Evolutionary conservation across 108 stramenopile genomes (phyloP).

Genomic region (Skeletonema grethae): DNA sequence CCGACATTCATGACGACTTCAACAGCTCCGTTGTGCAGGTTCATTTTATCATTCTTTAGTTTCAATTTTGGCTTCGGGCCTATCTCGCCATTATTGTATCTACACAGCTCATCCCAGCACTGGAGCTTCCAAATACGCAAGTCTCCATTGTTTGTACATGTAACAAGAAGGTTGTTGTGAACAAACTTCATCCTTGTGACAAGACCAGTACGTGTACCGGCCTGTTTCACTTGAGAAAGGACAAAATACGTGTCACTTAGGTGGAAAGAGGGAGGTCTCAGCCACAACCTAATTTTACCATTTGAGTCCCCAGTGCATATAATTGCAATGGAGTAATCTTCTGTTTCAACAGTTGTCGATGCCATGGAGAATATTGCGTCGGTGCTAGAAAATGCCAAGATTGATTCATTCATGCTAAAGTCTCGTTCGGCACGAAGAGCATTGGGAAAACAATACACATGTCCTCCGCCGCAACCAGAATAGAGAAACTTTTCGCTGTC

Average conservation of each 20-base stretch:
- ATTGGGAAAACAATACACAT: slow-evolving; percentile 31
- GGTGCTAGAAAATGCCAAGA: slow-evolving; percentile 26
- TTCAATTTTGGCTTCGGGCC: slow-evolving; percentile 22
- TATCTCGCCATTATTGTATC: slow-evolving; percentile 7
- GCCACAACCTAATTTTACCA: slow-evolving; percentile 34
- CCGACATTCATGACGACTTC: slow-evolving; percentile 31
- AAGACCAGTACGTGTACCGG: slow-evolving; percentile 21
- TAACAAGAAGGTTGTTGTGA: slow-evolving; percentile 26
- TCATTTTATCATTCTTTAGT: slow-evolving; percentile 24
- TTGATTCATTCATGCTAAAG: slow-evolving; percentile 25
- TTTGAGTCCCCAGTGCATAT: slow-evolving; percentile 33
- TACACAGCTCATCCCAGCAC: not conserved
- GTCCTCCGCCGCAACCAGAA: slow-evolving; percentile 25
- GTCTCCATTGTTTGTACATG: slow-evolving; percentile 39
- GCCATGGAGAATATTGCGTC: slow-evolving; percentile 34
- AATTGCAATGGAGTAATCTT: slow-evolving; percentile 7
- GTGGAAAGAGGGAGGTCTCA: not conserved
- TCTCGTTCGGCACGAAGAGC: slow-evolving; percentile 15
- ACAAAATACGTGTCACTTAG: not conserved
- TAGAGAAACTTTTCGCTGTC: slow-evolving; percentile 5
- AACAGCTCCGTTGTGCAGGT: slow-evolving; percentile 29
- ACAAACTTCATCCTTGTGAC: slow-evolving; percentile 36
- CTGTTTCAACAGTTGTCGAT: slow-evolving; percentile 23
- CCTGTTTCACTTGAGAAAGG: slow-evolving; percentile 4
- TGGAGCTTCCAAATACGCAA: slow-evolving; percentile 32